phyloP scores from a whole-genome alignment of 1,284 basidiomycete species.

The Hymenochaete sp. region DNA sequence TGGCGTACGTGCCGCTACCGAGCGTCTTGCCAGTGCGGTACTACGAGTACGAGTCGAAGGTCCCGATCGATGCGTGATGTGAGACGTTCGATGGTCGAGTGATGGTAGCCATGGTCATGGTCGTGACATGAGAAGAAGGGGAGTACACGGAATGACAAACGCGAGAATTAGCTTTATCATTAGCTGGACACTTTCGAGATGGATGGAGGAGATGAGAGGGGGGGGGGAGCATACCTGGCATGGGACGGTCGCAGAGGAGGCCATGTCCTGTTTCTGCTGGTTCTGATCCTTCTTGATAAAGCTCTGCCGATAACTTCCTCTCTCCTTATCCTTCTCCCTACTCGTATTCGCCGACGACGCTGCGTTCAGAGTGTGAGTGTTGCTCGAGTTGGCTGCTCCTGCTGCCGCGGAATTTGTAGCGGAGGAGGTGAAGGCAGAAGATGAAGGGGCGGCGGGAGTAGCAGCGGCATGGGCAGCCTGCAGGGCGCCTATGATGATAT shows the following conservation, averaged over 20 bases:
- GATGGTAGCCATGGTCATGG: not conserved
- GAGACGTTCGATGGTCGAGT: too few relatives aligned
- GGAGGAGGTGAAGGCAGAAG: not conserved
- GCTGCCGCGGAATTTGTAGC: not conserved
- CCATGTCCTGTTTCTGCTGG: conserved; percentile 1
- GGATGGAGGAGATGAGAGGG: not conserved
- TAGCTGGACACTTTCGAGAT: not conserved
- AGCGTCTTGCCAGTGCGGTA: conserved; percentile 91
- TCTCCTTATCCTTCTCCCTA: not conserved
- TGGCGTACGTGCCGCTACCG: conserved; percentile 87
- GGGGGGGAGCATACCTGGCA: conserved; percentile 14
- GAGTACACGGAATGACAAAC: not conserved
- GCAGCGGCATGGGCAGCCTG: too few relatives aligned
- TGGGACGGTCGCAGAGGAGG: conserved; percentile 14
- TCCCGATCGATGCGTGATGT: too few relatives aligned
- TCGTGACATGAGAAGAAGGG: not conserved
- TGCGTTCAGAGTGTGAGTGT: too few relatives aligned
- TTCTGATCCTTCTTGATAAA: conserved; percentile 2
- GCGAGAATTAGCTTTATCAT: not conserved
- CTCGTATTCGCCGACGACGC: not conserved
- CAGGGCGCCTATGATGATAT: too few relatives aligned
- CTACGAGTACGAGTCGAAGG: conserved; percentile 32
- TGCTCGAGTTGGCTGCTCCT: conserved; percentile 10
- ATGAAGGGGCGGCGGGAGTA: not conserved
- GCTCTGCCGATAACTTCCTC: not conserved